Evolutionary conservation across 2,329 filamentous ascomycete species (phyloP).

Genomic region (Massarina eburnea): DNA sequence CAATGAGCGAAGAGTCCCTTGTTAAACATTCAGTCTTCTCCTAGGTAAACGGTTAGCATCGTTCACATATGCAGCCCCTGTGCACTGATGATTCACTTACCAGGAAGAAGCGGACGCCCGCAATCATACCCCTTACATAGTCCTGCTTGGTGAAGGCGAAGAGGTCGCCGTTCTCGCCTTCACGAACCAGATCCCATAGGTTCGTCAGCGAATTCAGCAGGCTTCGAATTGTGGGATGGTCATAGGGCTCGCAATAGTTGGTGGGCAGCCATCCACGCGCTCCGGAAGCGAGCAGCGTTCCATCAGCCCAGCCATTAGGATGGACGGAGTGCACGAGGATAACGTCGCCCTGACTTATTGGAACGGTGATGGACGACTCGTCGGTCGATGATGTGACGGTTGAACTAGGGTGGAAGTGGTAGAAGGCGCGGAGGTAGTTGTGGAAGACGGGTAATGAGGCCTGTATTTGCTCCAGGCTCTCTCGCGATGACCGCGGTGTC

Average conservation of each 20-base stretch:
- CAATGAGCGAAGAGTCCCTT: constrained; percentile 74
- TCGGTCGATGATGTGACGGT: constrained; percentile 77
- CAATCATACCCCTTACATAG: constrained; percentile 91
- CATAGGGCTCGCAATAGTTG: constrained; percentile 96
- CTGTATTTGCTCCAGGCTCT: constrained; percentile 55
- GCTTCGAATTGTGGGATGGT: constrained; percentile 81
- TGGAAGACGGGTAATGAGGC: constrained; percentile 71
- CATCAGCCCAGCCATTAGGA: constrained; percentile 97
- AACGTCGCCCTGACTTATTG: constrained; percentile 86
- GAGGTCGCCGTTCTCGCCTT: constrained; percentile 72
- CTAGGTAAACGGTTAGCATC: constrained; percentile 49
- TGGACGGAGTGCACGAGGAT: constrained; percentile 95
- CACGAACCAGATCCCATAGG: constrained; percentile 87
- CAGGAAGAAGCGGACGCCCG: constrained; percentile 85
- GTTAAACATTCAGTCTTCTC: constrained; percentile 88
- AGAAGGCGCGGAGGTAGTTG: constrained; percentile 93
- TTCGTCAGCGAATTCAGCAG: constrained; percentile 84
- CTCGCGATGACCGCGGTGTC: constrained; percentile 70
- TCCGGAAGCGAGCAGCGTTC: constrained; percentile 82
- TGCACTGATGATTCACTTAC: constrained; percentile 56
- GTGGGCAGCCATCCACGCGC: constrained; percentile 94
- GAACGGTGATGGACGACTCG: constrained; percentile 68
- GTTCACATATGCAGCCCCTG: background rate
- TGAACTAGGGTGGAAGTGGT: constrained; percentile 82
- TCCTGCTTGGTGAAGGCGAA: constrained; percentile 87